phyloP scores from a whole-genome alignment of 2,329 filamentous ascomycete genomes.

The Penicillium sp. region DNA sequence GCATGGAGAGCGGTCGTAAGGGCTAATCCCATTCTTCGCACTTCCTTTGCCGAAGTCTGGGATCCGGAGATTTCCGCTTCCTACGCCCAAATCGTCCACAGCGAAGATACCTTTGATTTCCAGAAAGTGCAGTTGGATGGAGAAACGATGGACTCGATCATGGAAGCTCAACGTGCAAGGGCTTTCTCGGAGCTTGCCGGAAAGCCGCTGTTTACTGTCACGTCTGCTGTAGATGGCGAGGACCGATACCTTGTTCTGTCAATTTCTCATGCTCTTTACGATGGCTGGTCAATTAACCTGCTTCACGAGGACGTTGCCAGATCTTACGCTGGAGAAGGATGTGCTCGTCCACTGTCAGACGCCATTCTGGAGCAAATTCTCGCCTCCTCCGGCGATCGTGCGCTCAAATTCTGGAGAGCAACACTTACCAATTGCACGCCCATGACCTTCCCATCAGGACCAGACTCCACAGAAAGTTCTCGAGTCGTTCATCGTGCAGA shows the following conservation, averaged over 20 bases:
- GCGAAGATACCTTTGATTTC: slow-evolving; percentile 33
- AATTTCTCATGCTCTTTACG: slow-evolving; percentile 83
- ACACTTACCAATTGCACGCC: slow-evolving; percentile 57
- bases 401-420: slow-evolving; percentile 67
- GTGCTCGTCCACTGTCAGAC: slow-evolving; percentile 50
- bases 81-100: slow-evolving; percentile 57
- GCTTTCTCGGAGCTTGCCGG: slow-evolving; percentile 11
- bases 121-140: slow-evolving; percentile 22
- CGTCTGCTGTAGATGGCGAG: slow-evolving; percentile 32
- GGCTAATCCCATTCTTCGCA: slow-evolving; percentile 69
- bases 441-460: slow-evolving; percentile 39
- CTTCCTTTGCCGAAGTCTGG: slow-evolving; percentile 66
- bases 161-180: slow-evolving; percentile 17
- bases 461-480: slow-evolving; percentile 12
- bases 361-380: slow-evolving; percentile 57
- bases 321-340: slow-evolving; percentile 57
- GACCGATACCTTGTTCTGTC: slow-evolving; percentile 60
- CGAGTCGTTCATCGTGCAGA: slow-evolving; percentile 29
- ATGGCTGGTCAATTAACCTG: slow-evolving; percentile 77
- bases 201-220: slow-evolving; percentile 35
- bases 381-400: slow-evolving; percentile 46
- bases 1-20: slow-evolving; percentile 64
- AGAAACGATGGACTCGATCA: slow-evolving; percentile 21
- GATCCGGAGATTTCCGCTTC: slow-evolving; percentile 55
- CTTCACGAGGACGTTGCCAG: slow-evolving; percentile 67